Evolutionary conservation across 495 filamentous ascomycete genomes (phyloP).

Genomic region (Talaromyces stipitatus): DNA sequence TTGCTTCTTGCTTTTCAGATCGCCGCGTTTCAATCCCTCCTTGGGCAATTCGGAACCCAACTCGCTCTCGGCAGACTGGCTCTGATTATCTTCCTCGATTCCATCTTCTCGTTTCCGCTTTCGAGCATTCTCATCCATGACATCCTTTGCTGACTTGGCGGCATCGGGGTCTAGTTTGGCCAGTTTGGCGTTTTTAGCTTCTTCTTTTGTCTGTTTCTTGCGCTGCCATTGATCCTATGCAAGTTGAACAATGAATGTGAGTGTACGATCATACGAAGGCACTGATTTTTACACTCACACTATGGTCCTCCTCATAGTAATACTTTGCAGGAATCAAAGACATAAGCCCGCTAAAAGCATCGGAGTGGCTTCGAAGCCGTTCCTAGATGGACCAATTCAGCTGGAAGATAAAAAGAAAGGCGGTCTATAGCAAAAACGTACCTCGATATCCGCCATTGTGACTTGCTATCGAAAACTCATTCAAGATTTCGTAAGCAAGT

Average conservation of each 20-base stretch:
- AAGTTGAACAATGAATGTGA: background rate
- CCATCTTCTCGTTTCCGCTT: constrained; percentile 60
- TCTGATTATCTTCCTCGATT: constrained; percentile 14
- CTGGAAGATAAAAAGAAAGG: constrained; percentile 9
- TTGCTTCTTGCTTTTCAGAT: constrained; percentile 27
- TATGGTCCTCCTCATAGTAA: constrained; percentile 82
- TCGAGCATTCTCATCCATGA: constrained; percentile 70
- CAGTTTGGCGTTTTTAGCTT: constrained; percentile 65
- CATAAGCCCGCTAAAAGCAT: constrained; percentile 84
- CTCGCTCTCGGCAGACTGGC: constrained; percentile 36
- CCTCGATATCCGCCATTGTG: constrained; percentile 42
- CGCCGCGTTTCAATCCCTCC: constrained; percentile 32
- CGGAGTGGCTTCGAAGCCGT: constrained; percentile 74
- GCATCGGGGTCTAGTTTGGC: constrained; percentile 84
- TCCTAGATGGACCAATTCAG: constrained; percentile 44
- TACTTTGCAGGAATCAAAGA: constrained; percentile 89
- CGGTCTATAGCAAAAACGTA: constrained; percentile 23
- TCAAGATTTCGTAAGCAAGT: background rate
- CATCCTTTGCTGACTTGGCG: constrained; percentile 71
- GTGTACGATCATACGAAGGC: constrained; percentile 3
- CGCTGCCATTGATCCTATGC: constrained; percentile 72
- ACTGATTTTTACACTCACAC: constrained; percentile 49
- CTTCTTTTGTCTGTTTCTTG: constrained; percentile 81
- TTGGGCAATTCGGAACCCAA: constrained; percentile 33
- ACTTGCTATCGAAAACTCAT: background rate